These are phyloP conservation scores for Glycine tomentella DNA, from an alignment of 306 rosid genomes.

Conservation along the genomic window DNA sequence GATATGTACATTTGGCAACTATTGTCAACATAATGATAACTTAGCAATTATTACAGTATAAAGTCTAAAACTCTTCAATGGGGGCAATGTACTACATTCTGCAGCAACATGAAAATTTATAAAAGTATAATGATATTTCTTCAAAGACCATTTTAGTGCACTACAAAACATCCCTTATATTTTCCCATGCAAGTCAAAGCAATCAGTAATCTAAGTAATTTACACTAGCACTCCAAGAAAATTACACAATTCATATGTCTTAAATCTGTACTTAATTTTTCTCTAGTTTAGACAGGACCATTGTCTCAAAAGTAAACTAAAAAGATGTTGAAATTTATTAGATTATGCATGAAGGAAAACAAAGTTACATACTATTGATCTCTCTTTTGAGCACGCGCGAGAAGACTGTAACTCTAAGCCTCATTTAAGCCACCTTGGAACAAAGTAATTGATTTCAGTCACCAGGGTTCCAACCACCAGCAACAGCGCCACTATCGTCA, in stretches of 20 bases:
- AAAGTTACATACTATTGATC: conserved; percentile 67
- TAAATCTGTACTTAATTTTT: conserved; percentile 22
- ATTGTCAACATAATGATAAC: conserved; percentile 3
- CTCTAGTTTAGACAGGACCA: background rate
- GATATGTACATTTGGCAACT: background rate
- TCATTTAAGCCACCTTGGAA: conserved; percentile 86
- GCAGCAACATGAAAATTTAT: background rate
- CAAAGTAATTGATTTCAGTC: conserved; percentile 39
- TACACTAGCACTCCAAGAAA: background rate
- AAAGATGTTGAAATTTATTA: conserved; percentile 13
- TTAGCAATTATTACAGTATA: background rate
- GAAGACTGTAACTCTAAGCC: conserved; percentile 89
- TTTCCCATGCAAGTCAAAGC: conserved; percentile 17
- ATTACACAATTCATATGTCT: background rate
- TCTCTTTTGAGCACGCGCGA: conserved; percentile 70
- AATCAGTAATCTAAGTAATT: conserved; percentile 14
- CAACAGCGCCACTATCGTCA: too few relatives aligned
- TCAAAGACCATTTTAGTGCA: background rate
- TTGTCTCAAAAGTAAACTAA: conserved; percentile 16
- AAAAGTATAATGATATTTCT: background rate
- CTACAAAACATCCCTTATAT: conserved; percentile 5
- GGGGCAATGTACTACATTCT: background rate
- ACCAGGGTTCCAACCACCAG: too few relatives aligned
- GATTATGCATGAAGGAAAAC: background rate
- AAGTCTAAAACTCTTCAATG: conserved; percentile 27